phyloP scores from a whole-genome alignment of 2,329 filamentous ascomycete genomes.

The Botrytis cinerea region DNA sequence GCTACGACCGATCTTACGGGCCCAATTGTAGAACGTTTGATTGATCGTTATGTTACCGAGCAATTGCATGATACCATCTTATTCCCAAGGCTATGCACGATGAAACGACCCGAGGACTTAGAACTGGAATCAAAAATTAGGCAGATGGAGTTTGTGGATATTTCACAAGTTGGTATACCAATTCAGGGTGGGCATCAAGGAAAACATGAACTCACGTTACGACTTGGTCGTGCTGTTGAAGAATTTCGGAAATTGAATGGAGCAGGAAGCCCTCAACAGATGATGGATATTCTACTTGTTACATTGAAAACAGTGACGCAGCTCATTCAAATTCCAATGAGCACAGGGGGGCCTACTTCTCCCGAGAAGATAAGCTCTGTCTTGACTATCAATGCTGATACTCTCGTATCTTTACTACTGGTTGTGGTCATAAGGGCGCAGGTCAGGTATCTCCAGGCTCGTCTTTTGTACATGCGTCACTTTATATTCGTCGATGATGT shows the following conservation, averaged over 20 bases:
- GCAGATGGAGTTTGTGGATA: conserved; percentile 91
- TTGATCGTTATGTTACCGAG: conserved; percentile 91
- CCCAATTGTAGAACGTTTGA: conserved; percentile 86
- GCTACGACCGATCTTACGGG: conserved; percentile 93
- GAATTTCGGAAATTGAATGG: conserved; percentile 89
- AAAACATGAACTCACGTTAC: conserved; percentile 78
- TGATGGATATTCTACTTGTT: conserved; percentile 44
- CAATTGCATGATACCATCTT: conserved; percentile 83
- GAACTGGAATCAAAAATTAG: conserved; percentile 88
- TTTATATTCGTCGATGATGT: conserved; percentile 99
- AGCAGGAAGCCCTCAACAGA: conserved; percentile 46
- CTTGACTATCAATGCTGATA: conserved; percentile 76
- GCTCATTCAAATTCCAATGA: conserved; percentile 54
- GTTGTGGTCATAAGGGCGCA: conserved; percentile 92
- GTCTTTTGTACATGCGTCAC: conserved; percentile 91
- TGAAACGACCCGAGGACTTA: conserved; percentile 78
- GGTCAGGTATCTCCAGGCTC: conserved; percentile 81
- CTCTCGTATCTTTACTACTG: conserved; percentile 85
- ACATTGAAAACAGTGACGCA: conserved; percentile 78
- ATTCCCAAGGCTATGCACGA: conserved; percentile 77
- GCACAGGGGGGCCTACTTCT: conserved; percentile 39
- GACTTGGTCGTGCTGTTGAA: conserved; percentile 77
- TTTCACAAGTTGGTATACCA: conserved; percentile 88
- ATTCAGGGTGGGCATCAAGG: conserved; percentile 76
- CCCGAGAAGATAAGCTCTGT: conserved; percentile 48